Percentiles rank a stretch among this genome's conserved stretches.
Conservation (phyloP, 164 flowering plant species). For the Stephania yunnanensis region DNA sequence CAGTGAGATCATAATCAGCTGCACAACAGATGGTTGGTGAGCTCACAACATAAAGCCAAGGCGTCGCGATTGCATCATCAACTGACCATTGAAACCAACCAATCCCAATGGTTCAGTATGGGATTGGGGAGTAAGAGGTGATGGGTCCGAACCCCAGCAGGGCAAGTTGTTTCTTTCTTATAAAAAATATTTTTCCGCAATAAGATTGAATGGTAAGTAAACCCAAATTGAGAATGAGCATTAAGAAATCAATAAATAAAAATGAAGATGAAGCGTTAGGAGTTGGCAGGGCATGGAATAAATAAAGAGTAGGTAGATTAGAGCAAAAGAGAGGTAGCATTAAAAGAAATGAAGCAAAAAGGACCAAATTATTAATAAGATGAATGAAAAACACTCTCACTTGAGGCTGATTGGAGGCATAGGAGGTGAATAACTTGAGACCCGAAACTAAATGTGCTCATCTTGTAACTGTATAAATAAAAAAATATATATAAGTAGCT, state of each 20-base stretch:
- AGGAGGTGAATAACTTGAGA: constrained; percentile 64
- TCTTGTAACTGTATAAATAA: constrained; percentile 54
- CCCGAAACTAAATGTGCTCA: constrained; percentile 76
- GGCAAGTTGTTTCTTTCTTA: too few species aligned
- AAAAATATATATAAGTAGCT: too few species aligned
- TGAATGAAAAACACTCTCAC: constrained; percentile 37
- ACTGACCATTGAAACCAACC: neutral
- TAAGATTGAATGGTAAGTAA: neutral
- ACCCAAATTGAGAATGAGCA: neutral
- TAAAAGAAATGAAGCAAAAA: too few species aligned
- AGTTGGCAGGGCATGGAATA: neutral
- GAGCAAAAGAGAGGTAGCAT: neutral
- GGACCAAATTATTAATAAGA: neutral
- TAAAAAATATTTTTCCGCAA: neutral
- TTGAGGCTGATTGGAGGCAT: constrained; percentile 84
- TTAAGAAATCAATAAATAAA: too few species aligned
- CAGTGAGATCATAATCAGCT: constrained; percentile 99
- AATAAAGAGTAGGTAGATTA: neutral
- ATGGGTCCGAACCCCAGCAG: too few species aligned
- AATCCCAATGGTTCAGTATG: neutral
- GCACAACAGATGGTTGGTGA: constrained; percentile 28
- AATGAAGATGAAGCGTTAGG: too few species aligned
- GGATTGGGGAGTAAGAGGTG: too few species aligned
- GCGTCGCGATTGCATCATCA: neutral
- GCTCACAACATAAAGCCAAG: neutral